Evolutionary conservation across 2,329 filamentous ascomycete genomes (phyloP).

Genomic region (Fusarium transvaalense): DNA sequence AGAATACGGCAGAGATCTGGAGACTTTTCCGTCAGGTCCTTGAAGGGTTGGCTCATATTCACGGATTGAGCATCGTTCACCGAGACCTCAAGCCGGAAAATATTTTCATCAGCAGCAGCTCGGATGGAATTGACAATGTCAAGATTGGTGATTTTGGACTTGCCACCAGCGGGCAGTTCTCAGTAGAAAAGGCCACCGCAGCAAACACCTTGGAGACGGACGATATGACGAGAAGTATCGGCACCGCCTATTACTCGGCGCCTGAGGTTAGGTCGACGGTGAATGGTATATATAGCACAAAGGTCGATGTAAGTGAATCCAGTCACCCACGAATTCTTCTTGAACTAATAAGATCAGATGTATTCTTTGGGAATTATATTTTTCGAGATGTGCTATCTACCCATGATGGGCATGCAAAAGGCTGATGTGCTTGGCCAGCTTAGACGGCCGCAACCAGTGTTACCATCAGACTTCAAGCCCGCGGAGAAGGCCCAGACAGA

Average conservation of each 20-base stretch:
- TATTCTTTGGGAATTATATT: slow-evolving; percentile 97
- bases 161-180: slow-evolving; percentile 87
- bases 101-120: slow-evolving; percentile 80
- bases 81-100: slow-evolving; percentile 98
- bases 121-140: slow-evolving; percentile 85
- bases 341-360: slow-evolving; percentile 69
- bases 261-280: slow-evolving; percentile 86
- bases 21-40: slow-evolving; percentile 90
- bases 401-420: slow-evolving; percentile 75
- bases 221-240: slow-evolving; percentile 78
- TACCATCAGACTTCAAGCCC: slow-evolving; percentile 80
- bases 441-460: slow-evolving; percentile 72
- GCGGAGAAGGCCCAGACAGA: slow-evolving; percentile 79
- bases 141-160: slow-evolving; percentile 98
- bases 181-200: slow-evolving; percentile 65
- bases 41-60: slow-evolving; percentile 90
- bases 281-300: slow-evolving; percentile 85
- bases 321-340: not conserved
- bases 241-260: slow-evolving; percentile 91
- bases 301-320: slow-evolving; percentile 79
- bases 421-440: slow-evolving; percentile 75
- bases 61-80: slow-evolving; percentile 91
- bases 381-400: slow-evolving; percentile 92
- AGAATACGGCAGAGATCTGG: slow-evolving; percentile 85
- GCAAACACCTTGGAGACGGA: slow-evolving; percentile 59